These are phyloP conservation scores for Neckera pumila DNA, from an alignment of 225 moss, liverwort and hornwort species.

Conservation along the genomic window DNA sequence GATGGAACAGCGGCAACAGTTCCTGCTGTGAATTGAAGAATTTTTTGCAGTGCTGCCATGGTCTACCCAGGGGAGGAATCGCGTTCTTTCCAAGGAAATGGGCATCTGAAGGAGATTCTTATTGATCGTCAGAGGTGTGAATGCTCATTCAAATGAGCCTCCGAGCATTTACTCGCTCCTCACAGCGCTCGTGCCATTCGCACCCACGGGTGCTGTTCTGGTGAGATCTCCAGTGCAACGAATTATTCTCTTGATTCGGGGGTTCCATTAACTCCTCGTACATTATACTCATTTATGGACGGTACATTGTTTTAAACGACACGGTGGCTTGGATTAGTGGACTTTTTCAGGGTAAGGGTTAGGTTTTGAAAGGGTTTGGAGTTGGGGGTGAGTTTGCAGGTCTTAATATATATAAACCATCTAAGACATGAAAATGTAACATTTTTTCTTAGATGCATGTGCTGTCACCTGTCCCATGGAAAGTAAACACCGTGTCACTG, in stretches of 20 bases:
- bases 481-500: not conserved
- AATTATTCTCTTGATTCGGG: not conserved
- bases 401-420: not conserved
- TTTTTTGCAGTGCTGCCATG: not conserved
- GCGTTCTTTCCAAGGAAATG: not conserved
- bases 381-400: not conserved
- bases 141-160: not conserved
- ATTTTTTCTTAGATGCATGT: not conserved
- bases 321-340: not conserved
- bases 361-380: not conserved
- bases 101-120: not conserved
- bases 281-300: not conserved
- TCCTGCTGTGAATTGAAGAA: not conserved
- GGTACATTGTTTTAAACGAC: not conserved
- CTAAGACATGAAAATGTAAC: not conserved
- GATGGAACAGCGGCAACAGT: not conserved
- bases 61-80: not conserved
- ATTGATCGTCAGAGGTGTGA: not conserved
- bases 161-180: not conserved
- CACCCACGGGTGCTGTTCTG: not conserved
- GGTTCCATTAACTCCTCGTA: not conserved
- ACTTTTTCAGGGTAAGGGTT: not conserved
- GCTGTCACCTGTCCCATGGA: not conserved
- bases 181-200: not conserved
- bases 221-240: not conserved